Evolutionary conservation across 495 filamentous ascomycete species (phyloP).

Genomic region (Cladorrhinum samala): DNA sequence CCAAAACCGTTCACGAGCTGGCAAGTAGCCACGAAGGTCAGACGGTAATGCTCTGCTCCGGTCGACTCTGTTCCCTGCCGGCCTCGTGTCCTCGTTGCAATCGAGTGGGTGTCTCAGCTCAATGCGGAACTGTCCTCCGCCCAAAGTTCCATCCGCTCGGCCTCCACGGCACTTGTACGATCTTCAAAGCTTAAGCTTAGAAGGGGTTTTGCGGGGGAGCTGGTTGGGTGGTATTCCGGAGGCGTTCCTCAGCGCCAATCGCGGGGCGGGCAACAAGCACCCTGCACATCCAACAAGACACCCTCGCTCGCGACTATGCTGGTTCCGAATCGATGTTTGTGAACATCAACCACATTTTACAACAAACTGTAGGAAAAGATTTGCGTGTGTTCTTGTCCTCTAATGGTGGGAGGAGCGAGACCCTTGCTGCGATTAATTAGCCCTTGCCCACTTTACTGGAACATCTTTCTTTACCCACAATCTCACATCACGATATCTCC

Average conservation of each 20-base stretch:
- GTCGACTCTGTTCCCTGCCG: slow-evolving; percentile 5
- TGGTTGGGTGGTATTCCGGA: slow-evolving; percentile 20
- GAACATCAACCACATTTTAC: not conserved
- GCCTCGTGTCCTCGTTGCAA: slow-evolving; percentile 8
- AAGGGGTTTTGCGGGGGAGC: slow-evolving; percentile 15
- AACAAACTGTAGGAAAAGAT: not conserved
- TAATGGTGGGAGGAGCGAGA: not conserved
- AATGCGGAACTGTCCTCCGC: slow-evolving; percentile 19
- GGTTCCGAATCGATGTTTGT: slow-evolving; percentile 8
- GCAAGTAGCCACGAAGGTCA: not conserved
- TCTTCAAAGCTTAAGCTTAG: slow-evolving; percentile 18
- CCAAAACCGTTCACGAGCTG: not conserved
- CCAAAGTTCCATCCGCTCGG: slow-evolving; percentile 17
- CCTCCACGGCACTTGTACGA: slow-evolving; percentile 26
- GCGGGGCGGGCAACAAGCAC: slow-evolving; percentile 12
- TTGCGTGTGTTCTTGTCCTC: too few species aligned
- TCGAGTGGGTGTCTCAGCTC: slow-evolving; percentile 7
- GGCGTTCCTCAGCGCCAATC: slow-evolving; percentile 14
- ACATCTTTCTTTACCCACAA: too few species aligned
- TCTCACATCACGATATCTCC: too few species aligned
- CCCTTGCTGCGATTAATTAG: not conserved
- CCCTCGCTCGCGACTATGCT: slow-evolving; percentile 1
- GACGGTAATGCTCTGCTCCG: slow-evolving; percentile 22
- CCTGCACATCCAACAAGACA: not conserved
- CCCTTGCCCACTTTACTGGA: too few species aligned